Conservation (phyloP, 2,329 filamentous ascomycete genomes). For the Fusarium sp. region DNA sequence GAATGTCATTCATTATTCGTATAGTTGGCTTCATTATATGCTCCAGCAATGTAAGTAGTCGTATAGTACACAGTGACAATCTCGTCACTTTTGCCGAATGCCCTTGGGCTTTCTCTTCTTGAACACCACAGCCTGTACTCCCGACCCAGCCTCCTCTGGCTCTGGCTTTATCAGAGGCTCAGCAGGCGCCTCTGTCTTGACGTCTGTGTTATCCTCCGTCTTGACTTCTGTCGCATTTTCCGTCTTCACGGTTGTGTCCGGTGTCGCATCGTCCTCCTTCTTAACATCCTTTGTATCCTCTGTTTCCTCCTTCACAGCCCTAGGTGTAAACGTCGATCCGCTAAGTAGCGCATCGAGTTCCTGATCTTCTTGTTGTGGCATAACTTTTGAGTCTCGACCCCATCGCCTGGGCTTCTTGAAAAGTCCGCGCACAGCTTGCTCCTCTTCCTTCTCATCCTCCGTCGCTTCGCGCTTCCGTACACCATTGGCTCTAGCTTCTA, state of each 20-base stretch:
- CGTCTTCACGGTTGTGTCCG: constrained; percentile 1
- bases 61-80: neutral
- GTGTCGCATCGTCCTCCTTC: constrained; percentile 28
- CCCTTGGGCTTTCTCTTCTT: constrained; percentile 82
- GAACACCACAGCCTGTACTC: constrained; percentile 69
- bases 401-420: constrained; percentile 68
- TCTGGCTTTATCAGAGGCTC: constrained; percentile 46
- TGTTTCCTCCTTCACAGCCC: constrained; percentile 39
- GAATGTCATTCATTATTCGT: neutral
- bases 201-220: constrained; percentile 3
- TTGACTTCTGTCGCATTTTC: constrained; percentile 5
- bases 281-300: constrained; percentile 32
- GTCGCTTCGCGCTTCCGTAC: constrained; percentile 71
- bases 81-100: constrained; percentile 65
- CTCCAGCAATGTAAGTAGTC: neutral
- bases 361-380: constrained; percentile 56
- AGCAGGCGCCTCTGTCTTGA: constrained; percentile 55
- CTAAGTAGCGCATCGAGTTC: constrained; percentile 72
- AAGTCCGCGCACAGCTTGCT: constrained; percentile 65
- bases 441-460: constrained; percentile 70
- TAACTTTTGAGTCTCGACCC: constrained; percentile 63
- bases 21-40: neutral
- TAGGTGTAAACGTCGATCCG: constrained; percentile 45
- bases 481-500: constrained; percentile 63
- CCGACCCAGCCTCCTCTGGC: constrained; percentile 34